Conservation (phyloP, 208 protist species). For the Balamuthia mandrillaris region DNA sequence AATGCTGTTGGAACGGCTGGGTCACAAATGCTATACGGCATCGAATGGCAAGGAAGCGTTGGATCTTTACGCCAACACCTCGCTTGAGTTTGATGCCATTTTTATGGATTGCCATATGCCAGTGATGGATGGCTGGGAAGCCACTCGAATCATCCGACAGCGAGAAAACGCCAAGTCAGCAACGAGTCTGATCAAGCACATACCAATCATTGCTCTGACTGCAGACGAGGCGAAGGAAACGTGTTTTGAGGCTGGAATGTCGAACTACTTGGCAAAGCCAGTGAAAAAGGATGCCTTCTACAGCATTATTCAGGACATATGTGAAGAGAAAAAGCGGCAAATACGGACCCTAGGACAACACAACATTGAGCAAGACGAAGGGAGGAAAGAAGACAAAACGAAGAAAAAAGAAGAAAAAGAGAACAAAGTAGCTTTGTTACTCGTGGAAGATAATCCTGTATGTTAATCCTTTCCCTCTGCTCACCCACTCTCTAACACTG, state of each 20-base stretch:
- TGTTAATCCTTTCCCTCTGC: not conserved
- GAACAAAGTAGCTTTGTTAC: not conserved
- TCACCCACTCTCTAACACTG: not conserved
- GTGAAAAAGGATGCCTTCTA: slow-evolving; percentile 16
- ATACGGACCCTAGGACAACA: not conserved
- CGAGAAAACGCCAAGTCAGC: not conserved
- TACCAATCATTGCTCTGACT: slow-evolving; percentile 9
- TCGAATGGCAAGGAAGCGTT: not conserved
- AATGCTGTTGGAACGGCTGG: slow-evolving; percentile 10
- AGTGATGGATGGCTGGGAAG: slow-evolving; percentile 17
- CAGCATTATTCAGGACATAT: not conserved
- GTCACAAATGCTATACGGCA: not conserved
- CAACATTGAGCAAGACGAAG: no score
- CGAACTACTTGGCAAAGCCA: slow-evolving; percentile 17
- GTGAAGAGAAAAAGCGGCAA: not conserved
- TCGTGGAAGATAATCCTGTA: slow-evolving; percentile 25
- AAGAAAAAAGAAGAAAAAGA: not conserved
- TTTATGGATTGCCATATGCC: slow-evolving; percentile 41
- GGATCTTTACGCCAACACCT: not conserved
- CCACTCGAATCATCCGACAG: not conserved
- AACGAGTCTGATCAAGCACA: not conserved
- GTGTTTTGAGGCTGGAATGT: slow-evolving; percentile 14
- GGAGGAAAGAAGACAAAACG: no score
- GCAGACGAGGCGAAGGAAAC: slow-evolving; percentile 9
- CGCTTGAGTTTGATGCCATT: slow-evolving; percentile 17